A percentile compares a stretch with the other conserved stretches of the same genome.
These are phyloP conservation scores for Byssothecium circinans DNA, from an alignment of 2,329 filamentous ascomycete genomes.

Conservation along the genomic window DNA sequence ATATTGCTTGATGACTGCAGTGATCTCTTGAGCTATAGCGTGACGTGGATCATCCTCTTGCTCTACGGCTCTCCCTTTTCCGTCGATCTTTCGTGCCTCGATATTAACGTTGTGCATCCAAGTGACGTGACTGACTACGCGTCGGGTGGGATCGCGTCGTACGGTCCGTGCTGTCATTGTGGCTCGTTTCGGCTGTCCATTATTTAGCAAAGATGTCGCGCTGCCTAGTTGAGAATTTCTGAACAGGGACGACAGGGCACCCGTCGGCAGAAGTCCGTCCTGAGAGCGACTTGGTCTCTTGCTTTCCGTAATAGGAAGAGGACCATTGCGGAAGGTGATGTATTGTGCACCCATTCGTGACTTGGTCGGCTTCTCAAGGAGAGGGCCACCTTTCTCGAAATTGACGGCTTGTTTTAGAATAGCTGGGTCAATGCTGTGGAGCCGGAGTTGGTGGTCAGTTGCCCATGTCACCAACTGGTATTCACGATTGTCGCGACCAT, in stretches of 20 bases:
- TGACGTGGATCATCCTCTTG: conserved; percentile 23
- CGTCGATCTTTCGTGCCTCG: conserved; percentile 44
- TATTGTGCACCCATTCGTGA: conserved; percentile 85
- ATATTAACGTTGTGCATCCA: conserved; percentile 70
- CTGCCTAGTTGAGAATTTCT: conserved; percentile 20
- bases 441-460: conserved; percentile 76
- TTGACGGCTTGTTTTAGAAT: conserved; percentile 68
- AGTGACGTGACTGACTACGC: conserved; percentile 60
- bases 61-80: conserved; percentile 20
- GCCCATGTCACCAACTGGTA: conserved; percentile 95
- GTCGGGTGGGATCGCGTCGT: conserved; percentile 49
- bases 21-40: conserved; percentile 61
- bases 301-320: conserved; percentile 20
- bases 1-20: conserved; percentile 62
- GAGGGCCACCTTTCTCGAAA: conserved; percentile 68
- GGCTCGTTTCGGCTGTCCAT: conserved; percentile 23
- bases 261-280: conserved; percentile 18
- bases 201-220: conserved; percentile 1
- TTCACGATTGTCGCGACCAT: conserved; percentile 78
- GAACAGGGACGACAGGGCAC: conserved; percentile 30
- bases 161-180: conserved; percentile 55
- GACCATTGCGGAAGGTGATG: conserved; percentile 73
- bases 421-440: conserved; percentile 71
- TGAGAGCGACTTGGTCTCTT: conserved; percentile 8
- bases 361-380: conserved; percentile 66